Evolutionary conservation across 139 green algal species (phyloP).

Genomic region (Chlorella vulgaris): DNA sequence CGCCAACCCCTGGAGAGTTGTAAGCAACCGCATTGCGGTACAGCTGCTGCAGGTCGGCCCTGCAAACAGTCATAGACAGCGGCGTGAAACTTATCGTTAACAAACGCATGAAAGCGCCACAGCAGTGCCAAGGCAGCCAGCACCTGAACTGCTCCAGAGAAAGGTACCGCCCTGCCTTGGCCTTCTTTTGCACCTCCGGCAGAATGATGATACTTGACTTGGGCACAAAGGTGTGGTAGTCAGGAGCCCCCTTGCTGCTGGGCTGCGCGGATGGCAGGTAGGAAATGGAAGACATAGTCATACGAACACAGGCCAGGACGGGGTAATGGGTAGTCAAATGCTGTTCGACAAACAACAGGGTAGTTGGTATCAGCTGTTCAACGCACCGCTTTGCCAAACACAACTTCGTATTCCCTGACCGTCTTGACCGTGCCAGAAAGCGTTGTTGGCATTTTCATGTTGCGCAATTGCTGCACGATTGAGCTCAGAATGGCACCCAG

Average conservation of each 20-base stretch:
- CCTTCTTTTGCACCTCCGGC: slow-evolving; percentile 48
- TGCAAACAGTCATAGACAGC: not conserved
- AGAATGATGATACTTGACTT: slow-evolving; percentile 57
- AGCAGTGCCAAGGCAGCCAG: too few relatives aligned
- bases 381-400: slow-evolving; percentile 19
- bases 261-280: not conserved
- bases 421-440: not conserved
- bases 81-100: too few relatives aligned
- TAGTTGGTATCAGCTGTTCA: not conserved
- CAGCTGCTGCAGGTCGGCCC: slow-evolving; percentile 47
- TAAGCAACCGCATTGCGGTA: slow-evolving; percentile 51
- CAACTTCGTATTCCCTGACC: not conserved
- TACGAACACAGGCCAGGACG: too few relatives aligned
- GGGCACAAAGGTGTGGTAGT: slow-evolving; percentile 62
- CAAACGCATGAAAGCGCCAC: too few relatives aligned
- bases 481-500: slow-evolving; percentile 17
- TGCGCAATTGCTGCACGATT: slow-evolving; percentile 18
- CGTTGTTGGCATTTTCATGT: not conserved
- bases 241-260: slow-evolving; percentile 1
- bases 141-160: slow-evolving; percentile 42
- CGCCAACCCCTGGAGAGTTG: slow-evolving; percentile 44
- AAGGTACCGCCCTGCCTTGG: slow-evolving; percentile 43
- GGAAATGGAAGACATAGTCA: too few relatives aligned
- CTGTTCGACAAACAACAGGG: too few relatives aligned
- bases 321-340: too few relatives aligned